Conservation (phyloP, 805 yeast species). For the Suhomyces sp. region DNA sequence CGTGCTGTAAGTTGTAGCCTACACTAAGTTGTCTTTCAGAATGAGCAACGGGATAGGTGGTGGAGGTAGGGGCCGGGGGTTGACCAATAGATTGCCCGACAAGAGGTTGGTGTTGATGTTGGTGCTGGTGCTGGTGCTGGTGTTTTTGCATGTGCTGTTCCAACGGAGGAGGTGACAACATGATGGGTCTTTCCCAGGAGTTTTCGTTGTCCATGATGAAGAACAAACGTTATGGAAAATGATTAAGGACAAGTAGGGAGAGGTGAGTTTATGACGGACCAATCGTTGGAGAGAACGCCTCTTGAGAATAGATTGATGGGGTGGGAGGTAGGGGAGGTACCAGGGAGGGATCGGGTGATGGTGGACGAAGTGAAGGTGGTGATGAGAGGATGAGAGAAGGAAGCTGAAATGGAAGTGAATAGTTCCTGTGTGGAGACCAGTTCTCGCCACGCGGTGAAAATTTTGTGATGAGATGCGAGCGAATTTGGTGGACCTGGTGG, state of each 20-base stretch:
- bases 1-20: conserved; percentile 47
- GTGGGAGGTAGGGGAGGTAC: no score
- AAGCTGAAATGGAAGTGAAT: no score
- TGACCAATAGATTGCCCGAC: neutral
- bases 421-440: no score
- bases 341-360: no score
- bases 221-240: no score
- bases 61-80: neutral
- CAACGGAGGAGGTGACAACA: conserved; percentile 44
- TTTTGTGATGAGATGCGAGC: conserved; percentile 7
- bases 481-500: no score
- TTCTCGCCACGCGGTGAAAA: conserved; percentile 8
- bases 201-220: conserved; percentile 5
- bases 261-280: no score
- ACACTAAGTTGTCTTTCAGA: conserved; percentile 40
- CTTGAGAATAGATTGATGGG: no score
- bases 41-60: conserved; percentile 7
- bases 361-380: no score
- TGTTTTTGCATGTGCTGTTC: conserved; percentile 17
- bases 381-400: no score
- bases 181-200: conserved; percentile 33
- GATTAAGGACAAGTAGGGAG: no score
- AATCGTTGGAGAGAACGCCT: no score
- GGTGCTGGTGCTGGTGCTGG: conserved; percentile 1
- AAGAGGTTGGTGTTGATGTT: neutral